phyloP scores from a whole-genome alignment of 805 yeast genomes.

The Huiozyma sinensis region DNA sequence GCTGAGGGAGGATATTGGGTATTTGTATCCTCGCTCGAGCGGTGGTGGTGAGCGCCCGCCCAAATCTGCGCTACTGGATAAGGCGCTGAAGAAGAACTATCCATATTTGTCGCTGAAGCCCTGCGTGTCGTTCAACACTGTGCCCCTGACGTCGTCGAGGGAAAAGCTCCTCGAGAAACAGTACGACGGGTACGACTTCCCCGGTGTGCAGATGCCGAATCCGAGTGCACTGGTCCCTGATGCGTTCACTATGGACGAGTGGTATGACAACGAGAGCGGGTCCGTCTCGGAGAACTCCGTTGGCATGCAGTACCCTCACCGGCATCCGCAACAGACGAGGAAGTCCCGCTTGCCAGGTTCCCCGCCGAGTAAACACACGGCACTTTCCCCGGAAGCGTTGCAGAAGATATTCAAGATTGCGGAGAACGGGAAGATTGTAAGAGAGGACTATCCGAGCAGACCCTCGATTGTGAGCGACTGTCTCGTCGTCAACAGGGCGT shows the following conservation, averaged over 20 bases:
- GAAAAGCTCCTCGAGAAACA: conserved; percentile 9
- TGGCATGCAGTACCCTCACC: conserved; percentile 10
- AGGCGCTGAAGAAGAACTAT: not conserved
- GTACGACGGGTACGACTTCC: conserved; percentile 12
- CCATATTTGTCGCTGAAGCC: conserved; percentile 11
- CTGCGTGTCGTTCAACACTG: conserved; percentile 27
- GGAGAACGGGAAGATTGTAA: conserved; percentile 23
- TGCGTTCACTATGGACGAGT: conserved; percentile 27
- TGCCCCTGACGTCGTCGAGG: conserved; percentile 16
- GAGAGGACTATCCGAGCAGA: conserved; percentile 28
- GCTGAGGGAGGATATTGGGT: not conserved
- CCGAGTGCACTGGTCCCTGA: conserved; percentile 7
- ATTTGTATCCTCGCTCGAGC: not conserved
- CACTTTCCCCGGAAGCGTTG: not conserved
- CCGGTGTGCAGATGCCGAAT: conserved; percentile 16
- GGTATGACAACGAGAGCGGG: conserved; percentile 24
- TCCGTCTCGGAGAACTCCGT: conserved; percentile 7
- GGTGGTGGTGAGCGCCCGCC: not conserved
- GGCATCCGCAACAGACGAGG: not conserved
- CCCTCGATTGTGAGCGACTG: conserved; percentile 25
- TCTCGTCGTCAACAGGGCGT: conserved; percentile 20
- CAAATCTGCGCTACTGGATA: not conserved
- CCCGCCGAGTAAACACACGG: conserved; percentile 3
- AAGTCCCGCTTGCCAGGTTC: conserved; percentile 4
- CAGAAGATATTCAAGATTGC: conserved; percentile 17